Percentiles rank a stretch among this genome's conserved stretches.
phyloP scores from a whole-genome alignment of 805 yeast species.

The Pichia nakasei region DNA sequence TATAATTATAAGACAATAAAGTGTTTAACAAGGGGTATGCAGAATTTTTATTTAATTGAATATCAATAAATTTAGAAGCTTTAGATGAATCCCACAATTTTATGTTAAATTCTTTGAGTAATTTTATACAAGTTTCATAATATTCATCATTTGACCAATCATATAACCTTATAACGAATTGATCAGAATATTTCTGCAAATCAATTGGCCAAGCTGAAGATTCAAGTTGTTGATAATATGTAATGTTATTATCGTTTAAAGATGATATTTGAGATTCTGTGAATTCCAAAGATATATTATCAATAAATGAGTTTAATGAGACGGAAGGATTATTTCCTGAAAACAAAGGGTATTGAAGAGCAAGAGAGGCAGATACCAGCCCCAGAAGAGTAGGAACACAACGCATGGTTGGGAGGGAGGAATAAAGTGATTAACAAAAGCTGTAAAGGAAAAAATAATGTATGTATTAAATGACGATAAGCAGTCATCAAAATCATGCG shows the following conservation, averaged over 20 bases:
- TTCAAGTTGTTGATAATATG: slow-evolving; percentile 2
- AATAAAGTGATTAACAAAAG: too few relatives aligned
- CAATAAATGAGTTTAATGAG: neutral
- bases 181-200: slow-evolving; percentile 15
- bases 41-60: slow-evolving; percentile 23
- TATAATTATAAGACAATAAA: slow-evolving; percentile 4
- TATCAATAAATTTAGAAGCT: slow-evolving; percentile 38
- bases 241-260: slow-evolving; percentile 1
- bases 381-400: too few relatives aligned
- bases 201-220: neutral
- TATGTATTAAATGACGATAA: too few relatives aligned
- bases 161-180: slow-evolving; percentile 37
- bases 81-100: slow-evolving; percentile 44
- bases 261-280: neutral
- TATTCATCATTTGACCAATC: slow-evolving; percentile 19
- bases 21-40: slow-evolving; percentile 18
- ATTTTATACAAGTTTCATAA: slow-evolving; percentile 13
- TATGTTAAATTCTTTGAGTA: slow-evolving; percentile 14
- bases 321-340: neutral
- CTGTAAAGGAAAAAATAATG: too few relatives aligned
- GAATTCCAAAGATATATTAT: neutral
- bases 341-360: neutral
- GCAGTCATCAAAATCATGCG: too few relatives aligned
- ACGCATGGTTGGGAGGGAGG: neutral
- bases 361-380: too few relatives aligned